Base-by-base conservation (phyloP, 176 grass and related monocot genomes). In the Carex kokanica region DNA sequence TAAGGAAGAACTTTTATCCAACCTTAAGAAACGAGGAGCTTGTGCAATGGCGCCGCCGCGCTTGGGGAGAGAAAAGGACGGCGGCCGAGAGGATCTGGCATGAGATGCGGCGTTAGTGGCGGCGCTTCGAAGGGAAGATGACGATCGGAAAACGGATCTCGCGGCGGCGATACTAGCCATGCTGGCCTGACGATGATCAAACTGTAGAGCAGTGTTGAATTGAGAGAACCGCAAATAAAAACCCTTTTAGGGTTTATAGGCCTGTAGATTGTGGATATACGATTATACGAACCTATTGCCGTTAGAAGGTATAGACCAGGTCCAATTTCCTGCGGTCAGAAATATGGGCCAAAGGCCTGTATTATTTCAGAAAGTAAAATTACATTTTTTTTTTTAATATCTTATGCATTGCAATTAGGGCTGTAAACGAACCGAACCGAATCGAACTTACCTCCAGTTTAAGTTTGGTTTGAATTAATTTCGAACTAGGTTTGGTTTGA, bases 111-210 rank as follows among this genome's bases (percentile, higher is more conserved):
- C 62, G 24, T 85, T 87, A 4, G 81, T 64, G 0, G 84, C 88
- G 1, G 87, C 80, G 27, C 31, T 17, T 1, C 89, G 83, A n/a
- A 98, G 57, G 20, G 87, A 90, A 13, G 86, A 78, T 23, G 83
- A 69, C 18, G 88, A 93, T 70, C 88, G 89, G 63, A 98, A 80
- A 60, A 93, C 79, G 43, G 96, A 91, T 88, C 93, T 90, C 63
- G 91, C 87, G 56, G 84, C 90, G 58, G 88, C 78, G 54, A 60
- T 60, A 82, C 78, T 84, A 55, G 94, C 91, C 93, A 98, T 98
- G 82, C 53, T 73, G 79, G 61, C 54, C 53, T 51, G 18, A 84
- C 53, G 25, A 10, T 53, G 29, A 79, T 38, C 4, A 38, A 38
- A 66, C 14, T 62, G 81, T 72, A 62, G 56, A 65, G 31, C 59